Evolutionary conservation across 2,329 filamentous ascomycete species (phyloP).

Genomic region (Epichloe uncinata): DNA sequence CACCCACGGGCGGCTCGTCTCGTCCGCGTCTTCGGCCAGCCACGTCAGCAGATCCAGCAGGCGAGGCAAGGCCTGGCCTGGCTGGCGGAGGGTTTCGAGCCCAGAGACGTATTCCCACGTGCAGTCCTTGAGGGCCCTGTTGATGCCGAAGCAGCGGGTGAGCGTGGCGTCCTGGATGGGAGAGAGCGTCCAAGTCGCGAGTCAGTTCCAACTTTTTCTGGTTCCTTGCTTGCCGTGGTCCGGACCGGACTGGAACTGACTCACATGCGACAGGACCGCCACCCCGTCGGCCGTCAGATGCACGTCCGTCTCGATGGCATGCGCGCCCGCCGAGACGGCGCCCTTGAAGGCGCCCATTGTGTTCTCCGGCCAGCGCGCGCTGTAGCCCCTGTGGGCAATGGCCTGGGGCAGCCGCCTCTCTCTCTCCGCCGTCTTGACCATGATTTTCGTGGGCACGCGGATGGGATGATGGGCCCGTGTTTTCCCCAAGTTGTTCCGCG

Average conservation of each 20-base stretch:
- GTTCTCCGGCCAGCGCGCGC: slow-evolving; percentile 71
- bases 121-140: slow-evolving; percentile 59
- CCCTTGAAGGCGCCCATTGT: slow-evolving; percentile 65
- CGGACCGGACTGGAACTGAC: slow-evolving; percentile 11
- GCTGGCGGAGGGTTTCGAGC: slow-evolving; percentile 52
- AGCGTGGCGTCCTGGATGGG: slow-evolving; percentile 52
- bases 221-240: too few species aligned
- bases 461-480: too few species aligned
- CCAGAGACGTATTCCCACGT: slow-evolving; percentile 61
- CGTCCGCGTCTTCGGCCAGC: slow-evolving; percentile 25
- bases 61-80: slow-evolving; percentile 59
- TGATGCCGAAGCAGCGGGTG: slow-evolving; percentile 69
- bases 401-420: slow-evolving; percentile 43
- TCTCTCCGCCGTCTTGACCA: slow-evolving; percentile 1
- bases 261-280: slow-evolving; percentile 71
- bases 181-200: too few species aligned
- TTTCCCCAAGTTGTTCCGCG: too few species aligned
- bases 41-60: slow-evolving; percentile 63
- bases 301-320: slow-evolving; percentile 80
- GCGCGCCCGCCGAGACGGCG: slow-evolving; percentile 59
- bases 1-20: slow-evolving; percentile 56
- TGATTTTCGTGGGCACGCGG: neutral
- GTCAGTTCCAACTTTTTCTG: neutral
- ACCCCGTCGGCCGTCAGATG: slow-evolving; percentile 73
- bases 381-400: slow-evolving; percentile 71